These are phyloP conservation scores for Arthroderma sp. DNA, from an alignment of 2,329 filamentous ascomycete species.

Conservation along the genomic window DNA sequence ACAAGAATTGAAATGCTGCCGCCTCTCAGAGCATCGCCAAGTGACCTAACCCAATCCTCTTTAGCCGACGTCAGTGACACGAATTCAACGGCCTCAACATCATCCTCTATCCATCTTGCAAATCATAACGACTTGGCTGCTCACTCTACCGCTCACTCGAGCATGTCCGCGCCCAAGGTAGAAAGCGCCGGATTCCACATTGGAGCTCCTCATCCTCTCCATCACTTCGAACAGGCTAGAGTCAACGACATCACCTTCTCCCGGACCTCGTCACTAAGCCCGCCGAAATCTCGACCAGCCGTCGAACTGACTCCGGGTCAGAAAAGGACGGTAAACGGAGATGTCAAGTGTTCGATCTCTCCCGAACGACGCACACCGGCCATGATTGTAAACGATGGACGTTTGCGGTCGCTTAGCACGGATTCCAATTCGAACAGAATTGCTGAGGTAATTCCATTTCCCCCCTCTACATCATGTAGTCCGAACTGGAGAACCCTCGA, in stretches of 20 bases:
- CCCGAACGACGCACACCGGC: conserved; percentile 13
- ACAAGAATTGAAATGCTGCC: not conserved
- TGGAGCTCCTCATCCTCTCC: not conserved
- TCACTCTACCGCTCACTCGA: not conserved
- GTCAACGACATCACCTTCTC: conserved; percentile 6
- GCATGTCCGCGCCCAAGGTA: not conserved
- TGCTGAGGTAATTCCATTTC: conserved; percentile 52
- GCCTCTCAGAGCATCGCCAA: conserved; percentile 7
- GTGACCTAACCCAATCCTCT: conserved; percentile 10
- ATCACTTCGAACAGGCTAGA: not conserved
- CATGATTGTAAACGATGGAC: conserved; percentile 31
- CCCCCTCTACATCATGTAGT: not conserved
- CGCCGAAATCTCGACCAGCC: conserved; percentile 4
- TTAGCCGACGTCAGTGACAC: conserved; percentile 7
- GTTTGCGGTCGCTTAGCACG: conserved; percentile 60
- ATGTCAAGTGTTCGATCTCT: conserved; percentile 43
- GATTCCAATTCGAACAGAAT: conserved; percentile 57
- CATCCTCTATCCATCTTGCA: conserved; percentile 6
- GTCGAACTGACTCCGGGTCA: conserved; percentile 29
- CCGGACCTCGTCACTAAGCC: conserved; percentile 7
- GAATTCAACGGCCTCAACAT: conserved; percentile 9
- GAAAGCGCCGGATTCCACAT: not conserved
- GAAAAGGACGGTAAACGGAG: conserved; percentile 67
- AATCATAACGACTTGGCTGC: conserved; percentile 3
- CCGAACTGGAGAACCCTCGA: conserved; percentile 3